A percentile compares a stretch with the other conserved stretches of the same genome.
These are phyloP conservation scores for Fusarium robinianum DNA, from an alignment of 2,329 filamentous ascomycete genomes.

Conservation along the genomic window DNA sequence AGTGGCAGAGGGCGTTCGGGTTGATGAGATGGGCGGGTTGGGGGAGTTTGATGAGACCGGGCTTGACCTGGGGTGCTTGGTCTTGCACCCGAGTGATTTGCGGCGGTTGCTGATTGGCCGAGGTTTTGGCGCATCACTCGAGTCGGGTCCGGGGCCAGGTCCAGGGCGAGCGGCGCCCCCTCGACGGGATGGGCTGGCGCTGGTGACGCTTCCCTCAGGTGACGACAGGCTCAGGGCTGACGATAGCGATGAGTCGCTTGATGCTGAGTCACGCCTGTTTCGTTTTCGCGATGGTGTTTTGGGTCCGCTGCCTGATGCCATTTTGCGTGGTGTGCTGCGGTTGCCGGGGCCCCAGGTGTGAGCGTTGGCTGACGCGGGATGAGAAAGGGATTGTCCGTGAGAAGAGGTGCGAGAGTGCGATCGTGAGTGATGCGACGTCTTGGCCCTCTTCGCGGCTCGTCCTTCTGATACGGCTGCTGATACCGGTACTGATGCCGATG, in stretches of 20 bases:
- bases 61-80: slow-evolving; percentile 43
- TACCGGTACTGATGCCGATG: slow-evolving; percentile 6
- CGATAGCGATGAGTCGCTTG: slow-evolving; percentile 51
- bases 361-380: slow-evolving; percentile 1
- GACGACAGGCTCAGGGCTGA: slow-evolving; percentile 47
- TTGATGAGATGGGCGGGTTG: slow-evolving; percentile 32
- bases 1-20: slow-evolving; percentile 23
- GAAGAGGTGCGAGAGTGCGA: slow-evolving; percentile 22
- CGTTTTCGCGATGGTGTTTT: slow-evolving; percentile 46
- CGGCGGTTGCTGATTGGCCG: slow-evolving; percentile 48
- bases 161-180: slow-evolving; percentile 32
- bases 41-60: slow-evolving; percentile 45
- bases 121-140: slow-evolving; percentile 45
- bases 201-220: slow-evolving; percentile 41
- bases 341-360: slow-evolving; percentile 26
- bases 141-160: slow-evolving; percentile 32
- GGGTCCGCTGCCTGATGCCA: slow-evolving; percentile 32
- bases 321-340: slow-evolving; percentile 36
- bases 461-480: slow-evolving; percentile 16
- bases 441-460: slow-evolving; percentile 46
- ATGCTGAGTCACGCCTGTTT: slow-evolving; percentile 43
- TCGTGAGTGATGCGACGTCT: slow-evolving; percentile 39
- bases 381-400: slow-evolving; percentile 12
- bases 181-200: slow-evolving; percentile 38
- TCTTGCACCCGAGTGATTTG: slow-evolving; percentile 46